Evolutionary conservation across 2,329 filamentous ascomycete genomes (phyloP).

Genomic region (Akanthomyces lecanii): DNA sequence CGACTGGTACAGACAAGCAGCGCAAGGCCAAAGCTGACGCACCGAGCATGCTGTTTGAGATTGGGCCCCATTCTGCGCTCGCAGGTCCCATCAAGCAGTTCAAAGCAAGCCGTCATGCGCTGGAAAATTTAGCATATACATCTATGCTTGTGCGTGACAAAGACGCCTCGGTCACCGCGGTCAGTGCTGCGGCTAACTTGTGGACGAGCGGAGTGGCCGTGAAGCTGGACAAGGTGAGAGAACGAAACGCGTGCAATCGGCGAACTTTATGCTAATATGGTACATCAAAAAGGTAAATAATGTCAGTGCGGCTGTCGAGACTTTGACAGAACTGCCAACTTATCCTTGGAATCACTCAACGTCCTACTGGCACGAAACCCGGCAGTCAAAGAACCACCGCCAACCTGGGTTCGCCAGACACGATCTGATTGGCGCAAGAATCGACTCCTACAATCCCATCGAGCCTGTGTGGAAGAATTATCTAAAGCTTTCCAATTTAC

Average conservation of each 20-base stretch:
- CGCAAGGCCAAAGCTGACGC: neutral
- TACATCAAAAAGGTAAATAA: neutral
- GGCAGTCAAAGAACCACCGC: neutral
- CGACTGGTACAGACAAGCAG: neutral
- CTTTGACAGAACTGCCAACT: neutral
- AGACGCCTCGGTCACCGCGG: no score
- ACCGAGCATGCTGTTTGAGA: conserved; percentile 17
- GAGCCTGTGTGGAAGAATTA: neutral
- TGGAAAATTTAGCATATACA: conserved; percentile 9
- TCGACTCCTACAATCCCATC: neutral
- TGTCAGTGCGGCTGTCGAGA: neutral
- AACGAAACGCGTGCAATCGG: no score
- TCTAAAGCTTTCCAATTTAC: conserved; percentile 39
- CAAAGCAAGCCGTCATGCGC: neutral
- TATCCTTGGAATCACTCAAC: neutral
- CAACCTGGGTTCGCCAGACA: neutral
- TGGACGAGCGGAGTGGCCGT: no score
- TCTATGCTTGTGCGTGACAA: neutral
- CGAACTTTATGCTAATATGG: no score
- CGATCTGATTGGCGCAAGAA: neutral
- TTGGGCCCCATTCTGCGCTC: conserved; percentile 20
- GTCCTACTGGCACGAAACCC: neutral
- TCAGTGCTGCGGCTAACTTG: no score
- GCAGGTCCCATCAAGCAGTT: conserved; percentile 7
- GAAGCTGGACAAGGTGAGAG: no score